Evolutionary conservation across 805 yeast genomes (phyloP).

Genomic region (Maudiozyma turicensis): DNA sequence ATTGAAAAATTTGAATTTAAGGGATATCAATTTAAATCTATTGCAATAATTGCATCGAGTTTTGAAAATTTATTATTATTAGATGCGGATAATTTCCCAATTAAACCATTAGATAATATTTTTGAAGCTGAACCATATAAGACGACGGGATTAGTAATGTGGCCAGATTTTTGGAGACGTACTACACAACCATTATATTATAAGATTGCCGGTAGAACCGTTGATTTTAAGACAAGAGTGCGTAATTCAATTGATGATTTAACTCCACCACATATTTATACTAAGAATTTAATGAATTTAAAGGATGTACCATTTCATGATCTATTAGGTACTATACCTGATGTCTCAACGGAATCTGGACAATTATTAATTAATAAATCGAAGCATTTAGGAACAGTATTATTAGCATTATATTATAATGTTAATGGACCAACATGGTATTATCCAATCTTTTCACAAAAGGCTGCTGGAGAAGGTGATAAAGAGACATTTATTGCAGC

Average conservation of each 20-base stretch:
- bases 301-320: conserved; percentile 43
- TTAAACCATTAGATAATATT: conserved; percentile 50
- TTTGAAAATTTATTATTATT: conserved; percentile 63
- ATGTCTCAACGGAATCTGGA: conserved; percentile 66
- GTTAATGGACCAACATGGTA: conserved; percentile 57
- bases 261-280: conserved; percentile 24
- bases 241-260: conserved; percentile 30
- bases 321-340: conserved; percentile 55
- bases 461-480: conserved; percentile 73
- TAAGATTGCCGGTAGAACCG: conserved; percentile 51
- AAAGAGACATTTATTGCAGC: conserved; percentile 68
- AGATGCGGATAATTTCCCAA: conserved; percentile 72
- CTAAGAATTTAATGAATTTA: conserved; percentile 12
- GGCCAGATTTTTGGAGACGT: conserved; percentile 90
- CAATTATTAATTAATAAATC: conserved; percentile 55
- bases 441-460: conserved; percentile 64
- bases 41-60: conserved; percentile 62
- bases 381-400: conserved; percentile 45
- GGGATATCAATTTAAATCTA: conserved; percentile 57
- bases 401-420: conserved; percentile 58
- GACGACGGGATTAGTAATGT: conserved; percentile 44
- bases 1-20: conserved; percentile 35
- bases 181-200: conserved; percentile 68
- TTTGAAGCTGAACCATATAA: conserved; percentile 44
- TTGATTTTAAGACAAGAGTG: conserved; percentile 33